phyloP scores from a whole-genome alignment of 164 flowering plant genomes.

The Vitis rupestris region DNA sequence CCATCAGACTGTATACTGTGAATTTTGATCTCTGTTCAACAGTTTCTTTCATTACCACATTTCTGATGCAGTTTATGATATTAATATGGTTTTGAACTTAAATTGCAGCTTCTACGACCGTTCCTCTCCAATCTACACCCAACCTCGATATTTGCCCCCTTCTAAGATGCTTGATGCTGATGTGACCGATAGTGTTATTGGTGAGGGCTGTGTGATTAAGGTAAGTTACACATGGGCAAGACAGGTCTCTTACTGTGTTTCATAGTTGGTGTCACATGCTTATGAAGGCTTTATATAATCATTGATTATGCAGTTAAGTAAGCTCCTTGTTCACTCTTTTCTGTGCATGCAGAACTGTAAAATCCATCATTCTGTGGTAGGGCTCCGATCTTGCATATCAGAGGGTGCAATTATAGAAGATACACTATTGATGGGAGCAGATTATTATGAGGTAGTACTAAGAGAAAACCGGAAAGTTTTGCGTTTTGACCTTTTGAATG shows the following conservation, averaged over 20 bases:
- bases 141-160: conserved; percentile 92
- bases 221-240: conserved; percentile 25
- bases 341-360: conserved; percentile 69
- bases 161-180: conserved; percentile 98
- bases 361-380: conserved; percentile 93
- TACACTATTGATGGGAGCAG: conserved; percentile 92
- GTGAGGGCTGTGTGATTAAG: conserved; percentile 95
- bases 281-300: neutral
- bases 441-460: conserved; percentile 75
- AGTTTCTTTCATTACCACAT: neutral
- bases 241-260: neutral
- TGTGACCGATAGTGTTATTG: conserved; percentile 88
- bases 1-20: neutral
- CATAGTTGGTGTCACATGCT: neutral
- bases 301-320: neutral
- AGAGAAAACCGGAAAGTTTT: neutral
- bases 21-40: neutral
- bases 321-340: neutral
- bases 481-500: neutral
- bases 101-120: conserved; percentile 88
- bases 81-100: neutral
- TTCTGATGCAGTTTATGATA: no score
- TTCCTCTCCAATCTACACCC: conserved; percentile 94
- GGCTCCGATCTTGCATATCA: conserved; percentile 88
- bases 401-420: conserved; percentile 97